A percentile compares a stretch with the other conserved stretches of the same genome.
Evolutionary conservation across 2,329 filamentous ascomycete species (phyloP).

Genomic region (Curvularia hawaiiensis): DNA sequence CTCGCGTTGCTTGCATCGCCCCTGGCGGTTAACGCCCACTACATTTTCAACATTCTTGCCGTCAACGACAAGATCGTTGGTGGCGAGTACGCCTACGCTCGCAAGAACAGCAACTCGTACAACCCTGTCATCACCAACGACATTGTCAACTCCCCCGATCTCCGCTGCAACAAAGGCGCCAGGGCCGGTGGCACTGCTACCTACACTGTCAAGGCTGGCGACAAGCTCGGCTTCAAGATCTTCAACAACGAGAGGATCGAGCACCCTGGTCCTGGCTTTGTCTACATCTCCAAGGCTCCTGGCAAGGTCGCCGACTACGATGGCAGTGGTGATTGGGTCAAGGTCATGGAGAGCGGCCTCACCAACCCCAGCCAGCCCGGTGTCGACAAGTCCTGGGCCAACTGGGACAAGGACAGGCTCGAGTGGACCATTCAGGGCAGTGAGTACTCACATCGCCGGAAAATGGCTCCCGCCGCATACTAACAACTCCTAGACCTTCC

Average conservation of each 20-base stretch:
- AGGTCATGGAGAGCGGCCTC: slow-evolving; percentile 42
- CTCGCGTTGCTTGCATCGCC: slow-evolving; percentile 34
- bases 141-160: slow-evolving; percentile 40
- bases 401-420: slow-evolving; percentile 49
- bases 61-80: slow-evolving; percentile 40
- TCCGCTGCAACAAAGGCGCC: slow-evolving; percentile 46
- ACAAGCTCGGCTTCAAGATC: slow-evolving; percentile 58
- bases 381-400: slow-evolving; percentile 36
- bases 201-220: slow-evolving; percentile 50
- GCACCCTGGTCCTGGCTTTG: slow-evolving; percentile 46
- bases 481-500: slow-evolving; percentile 29
- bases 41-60: slow-evolving; percentile 46
- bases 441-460: background rate
- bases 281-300: slow-evolving; percentile 56
- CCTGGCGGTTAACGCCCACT: slow-evolving; percentile 38
- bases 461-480: background rate
- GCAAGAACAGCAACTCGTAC: slow-evolving; percentile 46
- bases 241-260: slow-evolving; percentile 56
- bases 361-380: slow-evolving; percentile 32
- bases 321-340: slow-evolving; percentile 59
- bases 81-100: slow-evolving; percentile 43
- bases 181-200: slow-evolving; percentile 41
- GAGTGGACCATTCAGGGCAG: slow-evolving; percentile 52
- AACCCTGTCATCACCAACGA: slow-evolving; percentile 38
- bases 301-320: slow-evolving; percentile 72